Conservation (phyloP, 768 basidiomycete species). For the Tephrocybe rancida region DNA sequence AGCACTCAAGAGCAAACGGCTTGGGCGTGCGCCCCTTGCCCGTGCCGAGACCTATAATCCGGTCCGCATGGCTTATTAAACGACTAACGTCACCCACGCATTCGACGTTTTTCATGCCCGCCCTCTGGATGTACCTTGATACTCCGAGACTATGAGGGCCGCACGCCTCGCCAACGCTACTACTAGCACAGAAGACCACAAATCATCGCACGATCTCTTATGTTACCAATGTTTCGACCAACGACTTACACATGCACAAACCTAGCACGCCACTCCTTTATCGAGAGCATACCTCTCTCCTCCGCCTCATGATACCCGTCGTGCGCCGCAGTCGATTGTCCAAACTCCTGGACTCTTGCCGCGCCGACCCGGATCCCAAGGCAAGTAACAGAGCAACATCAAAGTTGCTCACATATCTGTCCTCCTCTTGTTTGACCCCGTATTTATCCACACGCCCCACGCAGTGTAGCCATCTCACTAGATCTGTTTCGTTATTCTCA, state of each 20-base stretch:
- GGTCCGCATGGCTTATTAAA: constrained; percentile 51
- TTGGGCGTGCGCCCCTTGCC: constrained; percentile 46
- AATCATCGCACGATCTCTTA: constrained; percentile 16
- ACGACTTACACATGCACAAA: constrained; percentile 16
- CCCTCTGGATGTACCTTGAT: constrained; percentile 3
- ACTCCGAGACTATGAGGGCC: constrained; percentile 1
- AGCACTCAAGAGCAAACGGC: constrained; percentile 60
- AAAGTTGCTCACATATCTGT: not conserved
- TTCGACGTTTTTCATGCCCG: constrained; percentile 13
- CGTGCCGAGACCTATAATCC: constrained; percentile 76
- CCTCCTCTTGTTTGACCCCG: constrained; percentile 17
- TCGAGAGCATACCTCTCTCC: constrained; percentile 7
- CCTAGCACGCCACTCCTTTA: constrained; percentile 26
- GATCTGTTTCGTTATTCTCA: constrained; percentile 24
- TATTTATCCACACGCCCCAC: constrained; percentile 24
- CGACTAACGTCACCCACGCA: constrained; percentile 1
- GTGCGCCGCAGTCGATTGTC: not conserved
- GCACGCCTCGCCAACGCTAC: constrained; percentile 11
- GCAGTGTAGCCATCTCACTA: constrained; percentile 23
- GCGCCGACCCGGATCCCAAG: constrained; percentile 5
- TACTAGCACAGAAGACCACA: constrained; percentile 8
- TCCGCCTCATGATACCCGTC: constrained; percentile 2
- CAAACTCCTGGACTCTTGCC: not conserved
- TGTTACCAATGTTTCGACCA: constrained; percentile 15
- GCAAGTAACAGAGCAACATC: constrained; percentile 8